Evolutionary conservation across 495 filamentous ascomycete species (phyloP).

Genomic region (Penicillium cinerascens): DNA sequence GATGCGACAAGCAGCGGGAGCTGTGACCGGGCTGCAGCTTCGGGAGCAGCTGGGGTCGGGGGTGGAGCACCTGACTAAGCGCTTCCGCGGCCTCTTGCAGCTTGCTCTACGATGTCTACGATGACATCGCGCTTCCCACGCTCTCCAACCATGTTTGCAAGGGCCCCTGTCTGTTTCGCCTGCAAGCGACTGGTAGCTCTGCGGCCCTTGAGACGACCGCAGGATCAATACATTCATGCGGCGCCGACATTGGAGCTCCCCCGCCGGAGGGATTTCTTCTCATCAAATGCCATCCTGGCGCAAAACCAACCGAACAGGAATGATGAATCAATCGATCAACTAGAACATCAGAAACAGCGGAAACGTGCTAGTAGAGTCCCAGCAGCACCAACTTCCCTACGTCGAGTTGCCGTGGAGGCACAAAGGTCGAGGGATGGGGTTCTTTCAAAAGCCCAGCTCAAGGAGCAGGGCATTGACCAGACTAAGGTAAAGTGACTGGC

Average conservation of each 20-base stretch:
- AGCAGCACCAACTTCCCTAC: slow-evolving; percentile 52
- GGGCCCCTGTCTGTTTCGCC: slow-evolving; percentile 31
- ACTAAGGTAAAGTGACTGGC: slow-evolving; percentile 32
- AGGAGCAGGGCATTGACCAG: slow-evolving; percentile 41
- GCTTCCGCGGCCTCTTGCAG: slow-evolving; percentile 10
- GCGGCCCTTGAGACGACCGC: slow-evolving; percentile 21
- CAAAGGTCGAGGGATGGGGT: slow-evolving; percentile 54
- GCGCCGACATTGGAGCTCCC: slow-evolving; percentile 29
- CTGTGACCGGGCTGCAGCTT: slow-evolving; percentile 15
- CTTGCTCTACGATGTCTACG: slow-evolving; percentile 5
- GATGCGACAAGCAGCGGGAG: slow-evolving; percentile 20
- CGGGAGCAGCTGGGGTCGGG: slow-evolving; percentile 23
- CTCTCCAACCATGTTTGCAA: slow-evolving; percentile 33
- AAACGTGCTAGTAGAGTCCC: slow-evolving; percentile 43
- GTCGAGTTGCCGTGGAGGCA: slow-evolving; percentile 57
- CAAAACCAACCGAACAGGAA: slow-evolving; percentile 31
- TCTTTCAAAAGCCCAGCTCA: slow-evolving; percentile 35
- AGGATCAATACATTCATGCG: slow-evolving; percentile 41
- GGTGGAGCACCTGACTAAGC: slow-evolving; percentile 25
- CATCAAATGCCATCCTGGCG: slow-evolving; percentile 42
- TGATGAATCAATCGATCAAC: slow-evolving; percentile 15
- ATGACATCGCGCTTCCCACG: slow-evolving; percentile 15
- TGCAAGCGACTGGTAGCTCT: slow-evolving; percentile 25
- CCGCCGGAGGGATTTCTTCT: slow-evolving; percentile 48
- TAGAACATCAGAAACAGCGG: slow-evolving; percentile 38